Evolutionary conservation across 2,329 filamentous ascomycete species (phyloP).

Genomic region (Ambrosiella beaveri): DNA sequence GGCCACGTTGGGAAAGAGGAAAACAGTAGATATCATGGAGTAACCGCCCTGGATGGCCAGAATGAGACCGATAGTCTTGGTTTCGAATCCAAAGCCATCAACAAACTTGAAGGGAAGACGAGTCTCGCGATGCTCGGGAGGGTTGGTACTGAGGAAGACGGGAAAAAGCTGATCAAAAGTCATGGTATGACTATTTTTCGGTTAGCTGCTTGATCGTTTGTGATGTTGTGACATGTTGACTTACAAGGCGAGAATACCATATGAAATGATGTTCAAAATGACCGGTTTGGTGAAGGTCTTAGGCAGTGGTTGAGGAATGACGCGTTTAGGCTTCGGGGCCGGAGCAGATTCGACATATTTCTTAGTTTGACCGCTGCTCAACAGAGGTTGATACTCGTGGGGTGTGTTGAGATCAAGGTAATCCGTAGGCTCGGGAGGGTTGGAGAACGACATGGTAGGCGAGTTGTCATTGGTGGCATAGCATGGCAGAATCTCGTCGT

Average conservation of each 20-base stretch:
- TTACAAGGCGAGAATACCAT: conserved; percentile 88
- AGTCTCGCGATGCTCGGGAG: conserved; percentile 29
- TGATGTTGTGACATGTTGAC: conserved; percentile 25
- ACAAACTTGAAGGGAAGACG: conserved; percentile 74
- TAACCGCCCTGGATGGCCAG: conserved; percentile 78
- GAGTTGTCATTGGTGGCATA: conserved; percentile 48
- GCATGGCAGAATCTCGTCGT: conserved; percentile 47
- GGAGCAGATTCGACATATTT: not conserved
- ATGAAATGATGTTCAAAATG: conserved; percentile 71
- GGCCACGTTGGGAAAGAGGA: conserved; percentile 67
- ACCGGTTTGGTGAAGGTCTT: conserved; percentile 72
- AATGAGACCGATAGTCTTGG: conserved; percentile 72
- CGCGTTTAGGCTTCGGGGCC: not conserved
- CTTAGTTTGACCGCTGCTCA: not conserved
- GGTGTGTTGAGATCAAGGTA: conserved; percentile 20
- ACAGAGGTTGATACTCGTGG: conserved; percentile 6
- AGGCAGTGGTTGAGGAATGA: not conserved
- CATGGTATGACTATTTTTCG: conserved; percentile 68
- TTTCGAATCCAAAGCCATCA: conserved; percentile 69
- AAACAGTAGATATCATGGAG: conserved; percentile 70
- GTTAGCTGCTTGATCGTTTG: not conserved
- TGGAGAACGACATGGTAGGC: conserved; percentile 25
- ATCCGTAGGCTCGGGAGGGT: conserved; percentile 21
- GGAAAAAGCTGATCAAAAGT: conserved; percentile 89
- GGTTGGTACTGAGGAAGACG: conserved; percentile 64